Base-by-base conservation (phyloP, 495 filamentous ascomycete genomes). In the Chaetomidium leptoderma region DNA sequence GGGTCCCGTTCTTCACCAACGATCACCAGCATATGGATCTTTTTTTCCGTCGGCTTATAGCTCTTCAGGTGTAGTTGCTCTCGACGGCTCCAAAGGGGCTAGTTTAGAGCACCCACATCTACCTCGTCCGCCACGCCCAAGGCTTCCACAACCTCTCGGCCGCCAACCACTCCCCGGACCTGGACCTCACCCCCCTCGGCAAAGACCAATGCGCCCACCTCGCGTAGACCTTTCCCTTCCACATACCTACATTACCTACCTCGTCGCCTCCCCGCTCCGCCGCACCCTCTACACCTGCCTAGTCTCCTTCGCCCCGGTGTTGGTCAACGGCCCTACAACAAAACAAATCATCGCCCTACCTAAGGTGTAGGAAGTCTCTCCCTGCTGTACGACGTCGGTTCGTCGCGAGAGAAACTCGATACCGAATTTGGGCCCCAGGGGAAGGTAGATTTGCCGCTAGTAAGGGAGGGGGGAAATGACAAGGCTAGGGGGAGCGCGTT, bases 281-380 rank as follows among this genome's bases (percentile, higher is more conserved):
- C 86, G 92, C 53, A 95, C 92, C 4, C 74, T 97, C 32, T 86
- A 88, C 68, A 96, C 92, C 0, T 83, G 87, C 6, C 78, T 96
- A 10, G 72, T 84, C 48, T 81, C 81, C 47, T 96, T 96, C 72
- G 70, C 68, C 44, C 75, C 84, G 4, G 64, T 56, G 2, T 35
- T 53, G 39, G 60, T 70, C 4, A 73, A 7, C 10, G 62, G 69
- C 3, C 72, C 8, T 0, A 6, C n/a, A n/a, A n/a, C n/a, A n/a
- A n/a, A n/a, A n/a, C n/a, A 9, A 10, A 36, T 49, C 0, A 19
- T 27, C 13, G 84, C 87, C 9, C 73, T 96, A 1, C 88, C 90
- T 0, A 88, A 92, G 58, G 67, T 90, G 0, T 92, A 97, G 71
- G 92, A 97, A 72, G 86, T 87, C 0, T 84, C 11, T 81, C 83